Evolutionary conservation across 2,329 filamentous ascomycete species (phyloP), one percentile per base, ranked within the genome.

Genomic region (Paecilomyces variotii): DNA sequence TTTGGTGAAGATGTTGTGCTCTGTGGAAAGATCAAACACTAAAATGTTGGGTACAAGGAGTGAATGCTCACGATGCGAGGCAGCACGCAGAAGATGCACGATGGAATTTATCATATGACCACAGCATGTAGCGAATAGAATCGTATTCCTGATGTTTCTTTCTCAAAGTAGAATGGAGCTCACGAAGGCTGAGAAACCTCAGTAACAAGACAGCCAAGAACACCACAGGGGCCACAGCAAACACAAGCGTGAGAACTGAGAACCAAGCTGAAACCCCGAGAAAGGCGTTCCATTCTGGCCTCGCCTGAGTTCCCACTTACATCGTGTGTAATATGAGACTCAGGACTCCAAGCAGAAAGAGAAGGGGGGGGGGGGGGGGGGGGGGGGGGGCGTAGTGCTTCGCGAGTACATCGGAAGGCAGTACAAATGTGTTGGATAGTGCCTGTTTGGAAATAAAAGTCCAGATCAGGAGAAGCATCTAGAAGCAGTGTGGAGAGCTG

Each of bases 1-100:
- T 83, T 95, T 62, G 91, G 89, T 1, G 74, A 90, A 61, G 91
- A 96, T 72, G 86, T 91, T 19, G 88, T 96, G 0, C 77, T 96
- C 39, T 93, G 89, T 70, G 91, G 90, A 28, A 82, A 76, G 59
- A 73, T 87, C 6, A 61, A 45, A 14, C n/a, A 45, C 14, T 45
- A 14, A 45, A 24, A 45, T 1, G 5, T 24, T 9, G 19, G 35
- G 19, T n/a, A 19, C n/a, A 19, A 6, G 2, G 35, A 19, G 7
- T 24, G 2, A 24, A 39, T n/a, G 35, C 35, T 19, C 3, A 19
- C n/a, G 14, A 6, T 19, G 6, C 19, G 35, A 45, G 9, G 4
- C n/a, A 24, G n/a, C 5, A 24, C 9, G 14, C 39, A 45, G 5
- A 45, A 19, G 5, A 45, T 45, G n/a, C 39, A n/a, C 3, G 19